Percentiles rank a stretch among this genome's conserved stretches.
These are phyloP conservation scores for Dichotomocladium elegans DNA, from an alignment of 371 early-diverging fungal species.

Conservation along the genomic window DNA sequence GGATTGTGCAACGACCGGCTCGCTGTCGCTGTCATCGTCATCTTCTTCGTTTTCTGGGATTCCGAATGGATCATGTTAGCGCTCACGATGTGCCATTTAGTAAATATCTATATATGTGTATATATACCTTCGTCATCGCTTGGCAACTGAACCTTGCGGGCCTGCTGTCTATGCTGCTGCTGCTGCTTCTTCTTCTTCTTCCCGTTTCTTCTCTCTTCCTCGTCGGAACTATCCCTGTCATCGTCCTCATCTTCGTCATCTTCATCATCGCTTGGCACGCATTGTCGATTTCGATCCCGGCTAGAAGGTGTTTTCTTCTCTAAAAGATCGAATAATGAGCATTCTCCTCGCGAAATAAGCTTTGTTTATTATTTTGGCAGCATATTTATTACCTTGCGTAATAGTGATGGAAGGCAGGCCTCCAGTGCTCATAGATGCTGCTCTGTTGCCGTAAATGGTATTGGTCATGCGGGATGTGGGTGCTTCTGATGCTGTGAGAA, in stretches of 20 bases:
- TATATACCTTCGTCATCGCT: constrained; percentile 34
- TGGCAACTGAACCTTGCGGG: constrained; percentile 21
- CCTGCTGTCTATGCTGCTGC: not conserved
- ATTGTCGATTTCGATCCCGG: constrained; percentile 28
- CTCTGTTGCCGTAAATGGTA: not conserved
- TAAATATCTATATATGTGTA: not conserved
- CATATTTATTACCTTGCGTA: constrained; percentile 13
- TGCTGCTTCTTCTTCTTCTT: not conserved
- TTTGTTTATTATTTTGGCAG: not conserved
- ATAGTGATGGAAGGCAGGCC: constrained; percentile 14
- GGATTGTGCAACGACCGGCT: constrained; percentile 3
- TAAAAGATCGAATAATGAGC: not conserved
- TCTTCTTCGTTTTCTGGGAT: too few species aligned
- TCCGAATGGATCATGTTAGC: too few species aligned
- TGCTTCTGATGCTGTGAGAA: not conserved
- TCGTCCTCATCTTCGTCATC: constrained; percentile 32
- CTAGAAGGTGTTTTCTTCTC: constrained; percentile 13
- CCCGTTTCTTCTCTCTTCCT: constrained; percentile 18
- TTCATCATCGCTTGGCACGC: constrained; percentile 44
- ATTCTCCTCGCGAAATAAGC: not conserved
- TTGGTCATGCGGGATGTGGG: not conserved
- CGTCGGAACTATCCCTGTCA: constrained; percentile 17
- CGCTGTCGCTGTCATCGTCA: constrained; percentile 13
- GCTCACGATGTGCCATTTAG: not conserved
- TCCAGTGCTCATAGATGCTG: not conserved